A percentile compares a stretch with the other conserved stretches of the same genome.
Conservation (phyloP, 768 basidiomycete species). For the Antrodiella citrinella region DNA sequence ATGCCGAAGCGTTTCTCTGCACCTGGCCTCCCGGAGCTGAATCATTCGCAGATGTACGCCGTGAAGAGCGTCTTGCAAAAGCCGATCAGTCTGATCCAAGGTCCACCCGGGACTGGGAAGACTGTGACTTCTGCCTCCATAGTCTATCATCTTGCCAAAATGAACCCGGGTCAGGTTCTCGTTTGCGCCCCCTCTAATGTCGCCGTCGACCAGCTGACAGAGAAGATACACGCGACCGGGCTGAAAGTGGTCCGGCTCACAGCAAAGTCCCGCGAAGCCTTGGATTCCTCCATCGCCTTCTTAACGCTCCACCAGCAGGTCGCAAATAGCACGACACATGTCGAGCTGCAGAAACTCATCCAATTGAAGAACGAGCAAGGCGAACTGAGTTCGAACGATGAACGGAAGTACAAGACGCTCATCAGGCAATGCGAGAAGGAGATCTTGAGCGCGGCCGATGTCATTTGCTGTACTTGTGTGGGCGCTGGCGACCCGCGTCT, state of each 20-base stretch:
- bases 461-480: slow-evolving; percentile 97
- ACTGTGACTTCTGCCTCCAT: slow-evolving; percentile 99
- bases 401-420: slow-evolving; percentile 95
- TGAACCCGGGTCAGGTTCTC: slow-evolving; percentile 99
- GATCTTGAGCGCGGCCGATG: slow-evolving; percentile 90
- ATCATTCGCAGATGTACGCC: slow-evolving; percentile 99
- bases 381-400: slow-evolving; percentile 92
- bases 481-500: slow-evolving; percentile 95
- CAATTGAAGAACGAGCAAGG: slow-evolving; percentile 97
- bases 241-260: slow-evolving; percentile 96
- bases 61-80: slow-evolving; percentile 99
- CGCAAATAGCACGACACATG: slow-evolving; percentile 90
- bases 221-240: slow-evolving; percentile 99
- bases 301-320: slow-evolving; percentile 96
- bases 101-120: slow-evolving; percentile 97
- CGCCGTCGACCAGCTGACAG: slow-evolving; percentile 97
- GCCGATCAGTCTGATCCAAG: slow-evolving; percentile 95
- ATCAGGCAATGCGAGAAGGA: slow-evolving; percentile 97
- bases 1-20: slow-evolving; percentile 98
- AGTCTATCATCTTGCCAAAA: slow-evolving; percentile 97
- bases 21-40: slow-evolving; percentile 94
- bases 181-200: slow-evolving; percentile 99
- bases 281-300: slow-evolving; percentile 93
- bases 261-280: slow-evolving; percentile 95
- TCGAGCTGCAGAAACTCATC: slow-evolving; percentile 96